Base-by-base conservation (phyloP, 805 yeast genomes). In the Cyberlindnera mississippiensis region DNA sequence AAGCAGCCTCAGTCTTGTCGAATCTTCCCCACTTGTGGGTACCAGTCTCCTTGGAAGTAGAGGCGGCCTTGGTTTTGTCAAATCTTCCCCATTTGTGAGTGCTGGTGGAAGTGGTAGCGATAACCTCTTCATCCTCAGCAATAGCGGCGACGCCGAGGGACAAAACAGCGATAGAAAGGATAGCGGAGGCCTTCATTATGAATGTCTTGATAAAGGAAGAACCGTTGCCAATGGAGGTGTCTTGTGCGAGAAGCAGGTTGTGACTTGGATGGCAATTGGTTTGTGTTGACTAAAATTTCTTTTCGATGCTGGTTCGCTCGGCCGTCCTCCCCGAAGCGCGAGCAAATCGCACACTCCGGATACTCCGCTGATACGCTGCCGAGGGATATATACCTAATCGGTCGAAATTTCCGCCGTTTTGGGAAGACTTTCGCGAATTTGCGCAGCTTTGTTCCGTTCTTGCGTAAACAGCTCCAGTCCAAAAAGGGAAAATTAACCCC, bases 21-120 rank as follows among this genome's bases (percentile, higher is more conserved):
- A 76, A 76, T 56, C 69, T 69, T 51, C 85, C 85, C 50, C 67
- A 68, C 48, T 62, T 71, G 67, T 78, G 83, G 41, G 85, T 78
- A 48, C 75, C 75, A 46, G 75, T 63, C 18, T 63, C 28, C 48
- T 56, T 50, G 6, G 72, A 46, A 4, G 69, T 48, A 15, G 55
- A 45, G 31, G 60, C 52, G 41, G 77, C 71, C 60, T 73, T 68
- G 66, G 73, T 69, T 56, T 69, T 71, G 69, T 76, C 68, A 57
- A 76, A 76, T 53, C 69, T 67, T 44, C 82, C 82, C 48, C 63
- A 63, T 45, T 61, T 68, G 66, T 76, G 80, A 35, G 82, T 77
- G 43, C 72, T 70, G 41, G 71, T 78, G 45, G 18, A 14, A 16
- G 73, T 72, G 53, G 63, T 59, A 37, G 52, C 35, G 6, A 35